These are phyloP conservation scores for Cucurbita moschata DNA, from an alignment of 306 rosid species.

Conservation along the genomic window DNA sequence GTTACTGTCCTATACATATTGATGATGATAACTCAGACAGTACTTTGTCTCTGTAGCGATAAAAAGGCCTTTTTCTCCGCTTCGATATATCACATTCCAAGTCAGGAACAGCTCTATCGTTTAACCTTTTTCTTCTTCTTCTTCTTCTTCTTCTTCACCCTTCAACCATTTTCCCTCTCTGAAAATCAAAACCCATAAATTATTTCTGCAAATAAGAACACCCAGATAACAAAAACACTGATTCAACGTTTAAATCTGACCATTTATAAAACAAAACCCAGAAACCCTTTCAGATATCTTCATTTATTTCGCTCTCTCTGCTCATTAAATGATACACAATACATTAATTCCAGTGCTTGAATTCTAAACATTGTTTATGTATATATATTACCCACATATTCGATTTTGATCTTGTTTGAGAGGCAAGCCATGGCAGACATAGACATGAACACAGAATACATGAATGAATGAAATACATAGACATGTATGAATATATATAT, in stretches of 20 bases:
- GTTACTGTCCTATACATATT: slow-evolving; percentile 72
- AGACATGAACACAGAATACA: background rate
- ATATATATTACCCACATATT: background rate
- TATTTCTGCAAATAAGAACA: background rate
- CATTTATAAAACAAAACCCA: background rate
- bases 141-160: background rate
- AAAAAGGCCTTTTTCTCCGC: slow-evolving; percentile 49
- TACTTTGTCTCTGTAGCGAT: slow-evolving; percentile 51
- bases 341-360: background rate
- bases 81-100: slow-evolving; percentile 75
- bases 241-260: background rate
- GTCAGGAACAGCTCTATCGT: slow-evolving; percentile 30
- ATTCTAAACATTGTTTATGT: background rate
- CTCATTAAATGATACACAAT: background rate
- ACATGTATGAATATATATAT: background rate
- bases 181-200: slow-evolving; percentile 1
- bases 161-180: background rate
- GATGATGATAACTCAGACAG: slow-evolving; percentile 80
- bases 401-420: background rate
- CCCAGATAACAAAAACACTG: background rate
- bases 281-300: background rate
- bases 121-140: background rate
- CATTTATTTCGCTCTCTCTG: background rate
- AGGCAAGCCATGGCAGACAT: background rate
- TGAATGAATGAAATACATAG: background rate